A percentile compares a stretch with the other conserved stretches of the same genome.
Evolutionary conservation across 2,329 filamentous ascomycete species (phyloP).

Genomic region (Neophaeococcomyces mojaviensis): DNA sequence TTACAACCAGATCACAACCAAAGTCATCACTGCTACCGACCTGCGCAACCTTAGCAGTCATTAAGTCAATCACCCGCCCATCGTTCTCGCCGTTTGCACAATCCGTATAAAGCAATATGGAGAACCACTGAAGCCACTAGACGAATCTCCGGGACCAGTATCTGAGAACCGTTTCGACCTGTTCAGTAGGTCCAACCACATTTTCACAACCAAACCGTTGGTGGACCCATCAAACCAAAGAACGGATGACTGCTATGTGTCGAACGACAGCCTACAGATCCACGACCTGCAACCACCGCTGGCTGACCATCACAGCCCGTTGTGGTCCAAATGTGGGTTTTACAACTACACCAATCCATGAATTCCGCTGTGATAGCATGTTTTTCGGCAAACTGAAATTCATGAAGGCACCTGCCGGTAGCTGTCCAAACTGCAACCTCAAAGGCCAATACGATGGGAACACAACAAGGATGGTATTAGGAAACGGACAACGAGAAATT

Average conservation of each 20-base stretch:
- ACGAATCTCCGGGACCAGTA: no score
- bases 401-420: constrained; percentile 19
- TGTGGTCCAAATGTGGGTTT: constrained; percentile 32
- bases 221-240: no score
- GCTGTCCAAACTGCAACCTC: constrained; percentile 28
- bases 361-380: constrained; percentile 23
- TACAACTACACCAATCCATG: constrained; percentile 13
- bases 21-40: no score
- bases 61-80: no score
- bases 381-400: constrained; percentile 12
- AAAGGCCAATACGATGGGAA: constrained; percentile 28
- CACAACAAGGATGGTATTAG: constrained; percentile 24
- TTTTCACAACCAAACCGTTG: no score
- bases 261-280: constrained; percentile 33
- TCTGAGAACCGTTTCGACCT: no score
- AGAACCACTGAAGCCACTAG: no score
- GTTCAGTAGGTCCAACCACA: no score
- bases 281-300: constrained; percentile 40
- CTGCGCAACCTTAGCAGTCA: no score
- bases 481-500: neutral
- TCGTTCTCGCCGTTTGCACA: no score
- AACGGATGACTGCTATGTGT: neutral
- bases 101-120: no score
- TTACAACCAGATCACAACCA: no score
- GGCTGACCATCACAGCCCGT: constrained; percentile 40